phyloP scores from a whole-genome alignment of 306 rosid genomes.

The Styphnolobium japonicum region DNA sequence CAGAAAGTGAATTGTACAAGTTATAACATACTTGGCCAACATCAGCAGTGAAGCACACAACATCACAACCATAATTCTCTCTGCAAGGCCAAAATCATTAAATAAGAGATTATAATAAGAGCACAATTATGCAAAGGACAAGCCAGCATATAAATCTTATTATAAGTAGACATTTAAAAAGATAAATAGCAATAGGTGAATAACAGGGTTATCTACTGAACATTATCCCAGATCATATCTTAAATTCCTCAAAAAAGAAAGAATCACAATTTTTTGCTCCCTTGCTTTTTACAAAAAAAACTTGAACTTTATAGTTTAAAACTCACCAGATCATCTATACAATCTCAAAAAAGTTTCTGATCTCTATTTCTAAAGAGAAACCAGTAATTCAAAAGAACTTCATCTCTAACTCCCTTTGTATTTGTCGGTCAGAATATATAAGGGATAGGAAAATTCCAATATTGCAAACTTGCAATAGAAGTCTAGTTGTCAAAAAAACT shows the following conservation, averaged over 20 bases:
- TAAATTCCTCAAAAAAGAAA: neutral
- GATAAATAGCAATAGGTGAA: neutral
- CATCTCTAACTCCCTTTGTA: neutral
- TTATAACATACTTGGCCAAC: conserved; percentile 81
- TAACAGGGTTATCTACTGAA: neutral
- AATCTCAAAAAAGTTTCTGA: neutral
- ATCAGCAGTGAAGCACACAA: conserved; percentile 98
- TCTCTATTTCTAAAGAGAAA: neutral
- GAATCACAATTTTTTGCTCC: neutral
- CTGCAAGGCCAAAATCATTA: conserved; percentile 48
- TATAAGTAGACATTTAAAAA: neutral
- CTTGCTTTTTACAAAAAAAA: neutral
- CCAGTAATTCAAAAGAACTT: neutral
- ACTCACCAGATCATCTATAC: neutral
- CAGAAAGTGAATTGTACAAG: neutral
- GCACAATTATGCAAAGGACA: neutral
- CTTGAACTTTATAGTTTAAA: neutral
- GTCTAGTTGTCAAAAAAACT: neutral
- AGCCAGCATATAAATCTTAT: neutral
- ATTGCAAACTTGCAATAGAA: neutral
- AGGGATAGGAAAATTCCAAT: neutral
- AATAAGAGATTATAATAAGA: conserved; percentile 9
- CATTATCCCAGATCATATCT: neutral
- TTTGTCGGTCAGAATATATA: neutral
- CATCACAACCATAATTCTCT: conserved; percentile 96